Evolutionary conservation across 1,284 basidiomycete genomes (phyloP), one percentile per base, ranked within the genome.

Genomic region (Thecaphora thlaspeos): DNA sequence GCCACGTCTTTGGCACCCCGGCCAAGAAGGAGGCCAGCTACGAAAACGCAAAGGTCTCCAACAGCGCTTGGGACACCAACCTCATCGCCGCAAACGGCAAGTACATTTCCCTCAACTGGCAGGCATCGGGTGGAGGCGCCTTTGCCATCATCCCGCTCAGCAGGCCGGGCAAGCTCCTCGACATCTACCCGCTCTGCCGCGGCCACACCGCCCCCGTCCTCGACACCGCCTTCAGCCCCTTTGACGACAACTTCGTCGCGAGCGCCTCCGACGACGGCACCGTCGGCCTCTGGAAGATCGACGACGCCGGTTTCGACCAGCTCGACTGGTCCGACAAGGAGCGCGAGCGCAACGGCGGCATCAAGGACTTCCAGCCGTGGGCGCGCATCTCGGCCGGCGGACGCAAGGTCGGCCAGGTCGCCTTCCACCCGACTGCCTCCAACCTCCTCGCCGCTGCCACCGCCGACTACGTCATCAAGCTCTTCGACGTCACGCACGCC

Each of bases 221-320:
- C 46, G 94, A 97, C 80, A 97, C 94, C 0, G 90, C 90, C 70
- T 98, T 92, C 90, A 91, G 89, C 1, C 93, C 93, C 1, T 92
- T 95, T 78, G 87, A 93, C 76, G 93, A 97, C 80, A 82, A 84
- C 17, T 82, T 95, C 72, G 88, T 96, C 61, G 92, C 89, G 3
- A 93, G 90, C 1, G 89, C 84, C 15, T 90, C 88, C 50, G 94
- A 97, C 79, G 95, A 98, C 78, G 92, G 93, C 30, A 91, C 92
- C 71, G 83, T 90, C 57, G 86, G 91, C 78, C 82, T 98, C 70
- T 97, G 91, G 91, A 86, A 86, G 41, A 81, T 82, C 40, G 90
- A 97, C 19, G 83, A 83, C 51, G 91, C 89, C 87, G 85, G 83
- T 22, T 74, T 64, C 32, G 68, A 59, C 19, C 61, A 68, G 41